A percentile compares a stretch with the other conserved stretches of the same genome.
Evolutionary conservation across 805 yeast species (phyloP).

Genomic region (Candida broadrunensis): DNA sequence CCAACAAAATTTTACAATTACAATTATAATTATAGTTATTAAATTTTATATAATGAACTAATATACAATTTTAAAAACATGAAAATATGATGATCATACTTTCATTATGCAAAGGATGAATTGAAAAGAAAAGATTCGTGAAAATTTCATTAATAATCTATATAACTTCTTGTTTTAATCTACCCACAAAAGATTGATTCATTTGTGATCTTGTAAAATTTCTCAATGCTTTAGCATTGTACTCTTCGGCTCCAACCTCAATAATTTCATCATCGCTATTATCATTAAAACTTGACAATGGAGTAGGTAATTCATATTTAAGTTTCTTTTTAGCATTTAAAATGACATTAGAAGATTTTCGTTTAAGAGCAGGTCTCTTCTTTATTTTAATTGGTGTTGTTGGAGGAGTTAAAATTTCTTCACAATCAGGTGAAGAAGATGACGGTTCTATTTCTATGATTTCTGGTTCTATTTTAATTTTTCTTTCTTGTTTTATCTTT

Average conservation of each 20-base stretch:
- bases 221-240: slow-evolving; percentile 1
- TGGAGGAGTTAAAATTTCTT: slow-evolving; percentile 27
- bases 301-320: slow-evolving; percentile 27
- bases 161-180: background rate
- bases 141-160: no score
- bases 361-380: slow-evolving; percentile 17
- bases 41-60: no score
- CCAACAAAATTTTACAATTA: no score
- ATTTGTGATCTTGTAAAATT: slow-evolving; percentile 8
- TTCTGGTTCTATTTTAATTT: slow-evolving; percentile 1
- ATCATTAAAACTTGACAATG: slow-evolving; percentile 31
- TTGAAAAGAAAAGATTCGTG: background rate
- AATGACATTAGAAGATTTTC: slow-evolving; percentile 11
- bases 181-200: slow-evolving; percentile 2
- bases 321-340: slow-evolving; percentile 10
- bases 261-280: slow-evolving; percentile 9
- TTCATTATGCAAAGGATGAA: no score
- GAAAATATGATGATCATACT: no score
- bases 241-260: background rate
- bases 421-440: background rate
- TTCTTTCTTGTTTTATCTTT: slow-evolving; percentile 6
- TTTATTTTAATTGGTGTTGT: slow-evolving; percentile 26
- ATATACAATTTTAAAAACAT: no score
- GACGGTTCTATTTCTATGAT: background rate
- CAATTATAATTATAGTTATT: no score